Evolutionary conservation across 2,329 filamentous ascomycete species (phyloP).

Genomic region (Pyrenochaeta sp.): DNA sequence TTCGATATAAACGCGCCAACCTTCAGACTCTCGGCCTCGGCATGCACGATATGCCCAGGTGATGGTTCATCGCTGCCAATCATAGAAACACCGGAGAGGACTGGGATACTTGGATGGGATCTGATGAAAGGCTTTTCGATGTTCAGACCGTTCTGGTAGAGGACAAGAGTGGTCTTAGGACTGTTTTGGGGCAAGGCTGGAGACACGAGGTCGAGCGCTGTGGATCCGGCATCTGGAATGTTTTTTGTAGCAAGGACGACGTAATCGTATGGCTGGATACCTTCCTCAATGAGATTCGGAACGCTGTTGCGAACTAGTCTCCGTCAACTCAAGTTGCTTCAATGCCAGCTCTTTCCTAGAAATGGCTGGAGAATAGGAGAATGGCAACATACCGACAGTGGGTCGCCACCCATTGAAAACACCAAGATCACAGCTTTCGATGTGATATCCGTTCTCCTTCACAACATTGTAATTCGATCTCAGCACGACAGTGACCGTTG

Average conservation of each 20-base stretch:
- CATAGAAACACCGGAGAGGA: slow-evolving; percentile 63
- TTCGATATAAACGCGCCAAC: slow-evolving; percentile 61
- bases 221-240: slow-evolving; percentile 62
- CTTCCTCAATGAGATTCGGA: slow-evolving; percentile 54
- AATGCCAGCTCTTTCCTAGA: too few species aligned
- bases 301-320: slow-evolving; percentile 58
- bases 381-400: slow-evolving; percentile 46
- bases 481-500: slow-evolving; percentile 63
- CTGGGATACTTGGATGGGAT: slow-evolving; percentile 60
- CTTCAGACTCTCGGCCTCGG: slow-evolving; percentile 60
- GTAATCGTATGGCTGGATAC: slow-evolving; percentile 59
- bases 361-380: not conserved
- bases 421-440: slow-evolving; percentile 66
- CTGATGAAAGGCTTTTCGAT: slow-evolving; percentile 65
- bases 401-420: slow-evolving; percentile 60
- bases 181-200: slow-evolving; percentile 61
- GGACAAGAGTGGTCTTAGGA: slow-evolving; percentile 62
- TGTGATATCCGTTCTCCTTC: slow-evolving; percentile 59
- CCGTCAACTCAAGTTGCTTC: slow-evolving; percentile 9
- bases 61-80: slow-evolving; percentile 61
- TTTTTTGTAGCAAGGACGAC: slow-evolving; percentile 68
- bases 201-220: slow-evolving; percentile 58
- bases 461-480: slow-evolving; percentile 65
- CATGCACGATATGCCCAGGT: slow-evolving; percentile 61
- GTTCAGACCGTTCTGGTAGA: slow-evolving; percentile 71